Percentiles rank a stretch among this genome's conserved stretches.
phyloP scores from a whole-genome alignment of 202 grass and related monocot genomes.

The Eragrostis tef region DNA sequence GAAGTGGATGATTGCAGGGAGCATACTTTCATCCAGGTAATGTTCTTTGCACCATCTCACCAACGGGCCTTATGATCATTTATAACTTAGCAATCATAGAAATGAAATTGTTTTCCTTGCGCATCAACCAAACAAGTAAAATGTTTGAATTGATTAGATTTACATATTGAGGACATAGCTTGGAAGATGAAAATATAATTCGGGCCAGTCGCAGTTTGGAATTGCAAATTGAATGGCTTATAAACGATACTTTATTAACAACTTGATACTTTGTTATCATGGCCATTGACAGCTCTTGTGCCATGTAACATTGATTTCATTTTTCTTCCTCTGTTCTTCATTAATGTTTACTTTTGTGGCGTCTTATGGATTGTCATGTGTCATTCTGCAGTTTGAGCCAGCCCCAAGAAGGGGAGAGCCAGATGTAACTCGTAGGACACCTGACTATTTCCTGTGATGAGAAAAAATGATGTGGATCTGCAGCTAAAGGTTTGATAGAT shows the following conservation, averaged over 20 bases:
- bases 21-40: slow-evolving; percentile 96
- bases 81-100: not conserved
- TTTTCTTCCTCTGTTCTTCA: slow-evolving; percentile 1
- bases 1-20: slow-evolving; percentile 98
- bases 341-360: slow-evolving; percentile 5
- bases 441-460: slow-evolving; percentile 95
- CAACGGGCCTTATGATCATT: not conserved
- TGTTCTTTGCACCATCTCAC: not conserved
- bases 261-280: not conserved
- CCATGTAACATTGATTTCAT: not conserved
- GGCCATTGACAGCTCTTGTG: not conserved
- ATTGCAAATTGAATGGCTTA: not conserved
- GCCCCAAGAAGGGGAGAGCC: slow-evolving; percentile 98
- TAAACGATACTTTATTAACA: not conserved
- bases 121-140: not conserved
- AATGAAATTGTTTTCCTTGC: not conserved
- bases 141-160: not conserved
- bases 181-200: not conserved
- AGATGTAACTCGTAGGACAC: slow-evolving; percentile 97
- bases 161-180: not conserved
- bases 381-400: slow-evolving; percentile 81
- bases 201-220: not conserved
- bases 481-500: slow-evolving; percentile 66
- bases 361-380: slow-evolving; percentile 31
- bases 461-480: slow-evolving; percentile 44